phyloP scores from a whole-genome alignment of 495 filamentous ascomycete species.

The Penicillium maclennaniae region DNA sequence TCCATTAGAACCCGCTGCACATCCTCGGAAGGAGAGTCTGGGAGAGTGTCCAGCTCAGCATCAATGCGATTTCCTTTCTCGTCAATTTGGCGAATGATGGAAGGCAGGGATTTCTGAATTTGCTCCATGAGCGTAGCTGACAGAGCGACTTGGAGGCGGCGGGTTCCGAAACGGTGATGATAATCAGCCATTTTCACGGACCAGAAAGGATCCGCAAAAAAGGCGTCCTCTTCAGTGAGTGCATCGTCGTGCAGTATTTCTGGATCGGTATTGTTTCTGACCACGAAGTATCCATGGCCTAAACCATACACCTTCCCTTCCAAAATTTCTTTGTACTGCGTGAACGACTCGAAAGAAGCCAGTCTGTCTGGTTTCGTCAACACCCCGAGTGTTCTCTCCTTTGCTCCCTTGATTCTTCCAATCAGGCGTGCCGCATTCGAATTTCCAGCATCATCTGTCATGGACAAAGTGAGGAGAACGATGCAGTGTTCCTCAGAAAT shows the following conservation, averaged over 20 bases:
- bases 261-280: conserved; percentile 55
- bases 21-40: conserved; percentile 50
- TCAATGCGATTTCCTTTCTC: conserved; percentile 45
- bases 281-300: conserved; percentile 63
- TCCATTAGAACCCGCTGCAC: conserved; percentile 33
- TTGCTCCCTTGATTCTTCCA: conserved; percentile 49
- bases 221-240: conserved; percentile 52
- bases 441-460: conserved; percentile 69
- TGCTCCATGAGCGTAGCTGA: conserved; percentile 52
- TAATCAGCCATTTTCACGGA: conserved; percentile 40
- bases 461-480: conserved; percentile 68
- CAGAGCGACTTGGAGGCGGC: conserved; percentile 50
- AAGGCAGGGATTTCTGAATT: conserved; percentile 57
- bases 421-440: conserved; percentile 66
- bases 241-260: conserved; percentile 50
- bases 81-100: conserved; percentile 55
- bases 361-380: conserved; percentile 78
- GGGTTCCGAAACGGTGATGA: conserved; percentile 54
- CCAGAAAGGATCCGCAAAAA: conserved; percentile 55
- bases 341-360: conserved; percentile 39
- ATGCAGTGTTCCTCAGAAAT: conserved; percentile 61
- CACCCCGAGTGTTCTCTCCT: conserved; percentile 64
- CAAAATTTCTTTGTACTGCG: conserved; percentile 58
- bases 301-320: conserved; percentile 49
- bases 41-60: conserved; percentile 44